Evolutionary conservation across 352 stramenopile genomes (phyloP).

Genomic region (Phytophthora constricta): DNA sequence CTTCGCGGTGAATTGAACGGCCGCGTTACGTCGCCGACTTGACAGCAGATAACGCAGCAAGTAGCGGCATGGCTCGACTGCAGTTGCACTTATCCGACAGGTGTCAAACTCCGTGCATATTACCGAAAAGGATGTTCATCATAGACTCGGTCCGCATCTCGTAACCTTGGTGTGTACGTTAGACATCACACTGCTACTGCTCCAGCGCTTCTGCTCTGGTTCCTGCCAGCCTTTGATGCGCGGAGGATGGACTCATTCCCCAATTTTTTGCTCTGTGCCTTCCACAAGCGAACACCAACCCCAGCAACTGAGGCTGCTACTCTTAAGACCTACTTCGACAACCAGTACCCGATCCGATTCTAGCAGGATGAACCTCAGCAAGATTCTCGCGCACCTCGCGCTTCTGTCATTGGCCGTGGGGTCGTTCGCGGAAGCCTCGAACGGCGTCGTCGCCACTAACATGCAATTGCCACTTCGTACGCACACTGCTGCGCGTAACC

Average conservation of each 20-base stretch:
- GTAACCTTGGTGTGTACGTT: slow-evolving; percentile 4
- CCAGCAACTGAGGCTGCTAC: slow-evolving; percentile 13
- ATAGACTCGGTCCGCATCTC: slow-evolving; percentile 12
- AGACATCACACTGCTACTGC: no score
- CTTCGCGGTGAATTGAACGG: neutral
- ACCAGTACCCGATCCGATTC: slow-evolving; percentile 21
- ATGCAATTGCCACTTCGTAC: slow-evolving; percentile 6
- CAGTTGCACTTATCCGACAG: slow-evolving; percentile 12
- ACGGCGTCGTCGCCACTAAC: slow-evolving; percentile 2
- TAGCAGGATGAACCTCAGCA: slow-evolving; percentile 39
- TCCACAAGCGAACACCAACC: slow-evolving; percentile 15
- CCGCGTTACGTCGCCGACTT: neutral
- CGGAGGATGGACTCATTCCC: slow-evolving; percentile 29
- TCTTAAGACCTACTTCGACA: slow-evolving; percentile 5
- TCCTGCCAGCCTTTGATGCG: no score
- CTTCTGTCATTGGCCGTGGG: slow-evolving; percentile 29
- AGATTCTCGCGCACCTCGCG: slow-evolving; percentile 35
- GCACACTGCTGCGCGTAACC: slow-evolving; percentile 6
- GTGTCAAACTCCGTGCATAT: slow-evolving; percentile 23
- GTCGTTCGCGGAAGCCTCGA: slow-evolving; percentile 20
- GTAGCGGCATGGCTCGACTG: slow-evolving; percentile 5
- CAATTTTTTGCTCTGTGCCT: slow-evolving; percentile 30
- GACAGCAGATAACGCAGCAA: neutral
- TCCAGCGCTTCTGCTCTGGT: no score
- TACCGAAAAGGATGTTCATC: slow-evolving; percentile 31